Percentiles rank a stretch among this genome's conserved stretches.
Evolutionary conservation across 768 basidiomycete genomes (phyloP).

Genomic region (Leucosporidium creatinivorum): DNA sequence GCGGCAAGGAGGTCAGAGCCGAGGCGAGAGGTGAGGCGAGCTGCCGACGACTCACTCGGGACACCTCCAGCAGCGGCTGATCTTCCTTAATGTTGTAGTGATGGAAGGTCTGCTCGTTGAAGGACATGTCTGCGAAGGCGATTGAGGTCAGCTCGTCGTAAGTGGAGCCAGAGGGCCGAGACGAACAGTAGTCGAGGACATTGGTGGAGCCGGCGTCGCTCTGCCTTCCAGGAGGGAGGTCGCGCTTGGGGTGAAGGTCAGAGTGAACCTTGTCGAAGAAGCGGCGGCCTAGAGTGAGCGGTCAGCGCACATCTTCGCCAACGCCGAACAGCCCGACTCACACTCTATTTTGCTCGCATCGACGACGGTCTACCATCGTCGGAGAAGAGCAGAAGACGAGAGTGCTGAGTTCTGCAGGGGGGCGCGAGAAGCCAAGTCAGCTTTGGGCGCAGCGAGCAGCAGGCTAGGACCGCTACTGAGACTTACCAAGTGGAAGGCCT

Average conservation of each 20-base stretch:
- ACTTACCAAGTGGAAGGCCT: too few species aligned
- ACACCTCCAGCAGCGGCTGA: slow-evolving; percentile 68
- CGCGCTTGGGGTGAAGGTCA: slow-evolving; percentile 68
- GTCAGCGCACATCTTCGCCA: too few species aligned
- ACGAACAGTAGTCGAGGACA: slow-evolving; percentile 61
- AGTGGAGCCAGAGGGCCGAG: slow-evolving; percentile 54
- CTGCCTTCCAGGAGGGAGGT: slow-evolving; percentile 47
- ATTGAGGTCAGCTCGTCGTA: slow-evolving; percentile 30
- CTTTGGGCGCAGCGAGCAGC: too few species aligned
- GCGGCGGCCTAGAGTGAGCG: slow-evolving; percentile 49
- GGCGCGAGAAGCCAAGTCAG: too few species aligned
- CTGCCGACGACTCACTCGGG: slow-evolving; percentile 45
- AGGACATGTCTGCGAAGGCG: not conserved
- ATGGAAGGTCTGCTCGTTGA: slow-evolving; percentile 16
- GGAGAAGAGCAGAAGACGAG: too few species aligned
- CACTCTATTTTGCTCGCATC: slow-evolving; percentile 71
- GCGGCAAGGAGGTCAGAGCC: slow-evolving; percentile 40
- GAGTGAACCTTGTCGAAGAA: slow-evolving; percentile 52
- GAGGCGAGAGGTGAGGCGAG: too few species aligned
- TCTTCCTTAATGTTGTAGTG: slow-evolving; percentile 43
- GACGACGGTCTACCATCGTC: too few species aligned
- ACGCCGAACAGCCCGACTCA: slow-evolving; percentile 58
- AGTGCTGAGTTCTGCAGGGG: too few species aligned
- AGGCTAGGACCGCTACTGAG: too few species aligned
- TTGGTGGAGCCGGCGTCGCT: slow-evolving; percentile 56